phyloP scores from a whole-genome alignment of 129 eudicot species.

The Saussurea involucrata region DNA sequence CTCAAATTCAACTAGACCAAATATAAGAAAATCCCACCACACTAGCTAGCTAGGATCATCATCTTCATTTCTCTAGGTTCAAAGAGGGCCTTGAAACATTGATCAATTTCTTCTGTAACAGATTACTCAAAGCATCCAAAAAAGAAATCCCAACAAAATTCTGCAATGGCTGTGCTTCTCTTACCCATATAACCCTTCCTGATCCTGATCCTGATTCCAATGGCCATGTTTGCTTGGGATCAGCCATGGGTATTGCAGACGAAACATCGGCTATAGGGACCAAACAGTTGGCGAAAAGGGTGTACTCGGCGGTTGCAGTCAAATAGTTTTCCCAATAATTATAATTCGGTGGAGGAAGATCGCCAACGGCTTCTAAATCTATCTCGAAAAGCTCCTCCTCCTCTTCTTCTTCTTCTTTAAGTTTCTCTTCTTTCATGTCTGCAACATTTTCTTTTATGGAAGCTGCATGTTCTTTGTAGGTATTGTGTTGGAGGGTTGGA shows the following conservation, averaged over 20 bases:
- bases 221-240: not conserved
- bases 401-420: slow-evolving; percentile 32
- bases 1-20: not conserved
- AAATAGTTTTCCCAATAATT: slow-evolving; percentile 49
- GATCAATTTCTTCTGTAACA: slow-evolving; percentile 31
- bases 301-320: slow-evolving; percentile 30
- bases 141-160: slow-evolving; percentile 12
- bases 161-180: slow-evolving; percentile 19
- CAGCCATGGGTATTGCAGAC: slow-evolving; percentile 50
- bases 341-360: slow-evolving; percentile 47
- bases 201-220: not conserved
- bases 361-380: slow-evolving; percentile 41
- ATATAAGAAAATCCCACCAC: not conserved
- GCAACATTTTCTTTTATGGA: not conserved
- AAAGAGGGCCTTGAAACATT: slow-evolving; percentile 27
- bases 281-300: slow-evolving; percentile 71
- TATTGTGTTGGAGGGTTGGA: slow-evolving; percentile 15
- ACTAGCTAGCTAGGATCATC: not conserved
- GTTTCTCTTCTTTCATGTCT: not conserved
- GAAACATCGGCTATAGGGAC: slow-evolving; percentile 62
- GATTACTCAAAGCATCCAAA: slow-evolving; percentile 25
- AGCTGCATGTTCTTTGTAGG: not conserved
- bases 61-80: slow-evolving; percentile 18
- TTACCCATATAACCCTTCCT: slow-evolving; percentile 9
- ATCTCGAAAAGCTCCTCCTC: slow-evolving; percentile 72